These are phyloP conservation scores for Ustilaginoidea virens DNA, from an alignment of 2,329 filamentous ascomycete genomes.

Conservation along the genomic window DNA sequence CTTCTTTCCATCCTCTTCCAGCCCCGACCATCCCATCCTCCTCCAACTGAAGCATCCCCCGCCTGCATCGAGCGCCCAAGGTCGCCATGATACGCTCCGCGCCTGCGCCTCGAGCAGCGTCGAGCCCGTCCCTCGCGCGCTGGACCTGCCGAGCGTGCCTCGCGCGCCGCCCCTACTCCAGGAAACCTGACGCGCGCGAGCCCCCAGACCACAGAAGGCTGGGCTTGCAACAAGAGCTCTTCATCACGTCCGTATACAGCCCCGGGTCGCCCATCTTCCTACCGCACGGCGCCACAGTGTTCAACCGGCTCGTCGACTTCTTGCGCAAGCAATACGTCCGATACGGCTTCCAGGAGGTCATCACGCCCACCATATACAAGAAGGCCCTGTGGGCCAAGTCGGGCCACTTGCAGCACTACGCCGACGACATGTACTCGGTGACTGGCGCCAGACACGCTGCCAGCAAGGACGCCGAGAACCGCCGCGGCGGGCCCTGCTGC, in stretches of 20 bases:
- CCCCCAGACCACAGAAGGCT: conserved; percentile 44
- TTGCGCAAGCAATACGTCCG: conserved; percentile 69
- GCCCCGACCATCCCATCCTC: no score
- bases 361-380: conserved; percentile 85
- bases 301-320: conserved; percentile 71
- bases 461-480: conserved; percentile 2
- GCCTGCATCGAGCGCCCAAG: not conserved
- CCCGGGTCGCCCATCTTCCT: conserved; percentile 77
- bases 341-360: conserved; percentile 78
- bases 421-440: conserved; percentile 84
- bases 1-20: no score
- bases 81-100: conserved; percentile 16
- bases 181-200: conserved; percentile 13
- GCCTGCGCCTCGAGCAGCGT: conserved; percentile 8
- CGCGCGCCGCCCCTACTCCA: conserved; percentile 15
- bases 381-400: conserved; percentile 74
- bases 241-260: conserved; percentile 64
- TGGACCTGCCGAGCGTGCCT: conserved; percentile 19
- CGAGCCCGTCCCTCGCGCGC: conserved; percentile 7
- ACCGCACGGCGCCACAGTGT: conserved; percentile 66
- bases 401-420: conserved; percentile 79
- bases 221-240: conserved; percentile 55
- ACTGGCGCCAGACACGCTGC: conserved; percentile 29
- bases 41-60: no score
- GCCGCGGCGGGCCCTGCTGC: conserved; percentile 16